phyloP scores from a whole-genome alignment of 805 yeast species.

The Candida nemodendra region DNA sequence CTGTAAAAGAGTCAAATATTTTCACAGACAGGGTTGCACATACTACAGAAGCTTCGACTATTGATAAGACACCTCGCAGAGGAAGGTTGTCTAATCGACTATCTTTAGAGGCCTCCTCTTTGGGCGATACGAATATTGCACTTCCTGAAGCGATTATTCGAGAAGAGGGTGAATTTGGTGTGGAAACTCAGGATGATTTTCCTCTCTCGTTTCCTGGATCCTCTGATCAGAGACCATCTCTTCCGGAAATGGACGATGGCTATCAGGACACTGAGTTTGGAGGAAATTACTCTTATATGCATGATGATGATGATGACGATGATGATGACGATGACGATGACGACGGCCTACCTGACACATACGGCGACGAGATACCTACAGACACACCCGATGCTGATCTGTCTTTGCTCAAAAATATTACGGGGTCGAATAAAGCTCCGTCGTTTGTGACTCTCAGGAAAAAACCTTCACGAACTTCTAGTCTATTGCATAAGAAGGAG shows the following conservation, averaged over 20 bases:
- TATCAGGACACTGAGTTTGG: constrained; percentile 11
- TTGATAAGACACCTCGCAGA: constrained; percentile 22
- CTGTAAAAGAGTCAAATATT: not conserved
- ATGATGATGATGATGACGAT: constrained; percentile 11
- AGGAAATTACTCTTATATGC: not conserved
- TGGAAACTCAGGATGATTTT: constrained; percentile 17
- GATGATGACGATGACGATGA: constrained; percentile 4
- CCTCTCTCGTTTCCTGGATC: constrained; percentile 6
- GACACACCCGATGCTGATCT: constrained; percentile 15
- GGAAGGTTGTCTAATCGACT: constrained; percentile 25
- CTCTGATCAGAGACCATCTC: constrained; percentile 4
- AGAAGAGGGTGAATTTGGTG: constrained; percentile 28
- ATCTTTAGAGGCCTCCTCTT: constrained; percentile 25
- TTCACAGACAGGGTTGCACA: not conserved
- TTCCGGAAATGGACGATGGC: constrained; percentile 12
- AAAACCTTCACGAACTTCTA: constrained; percentile 3
- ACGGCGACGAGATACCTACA: not conserved
- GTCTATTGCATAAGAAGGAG: constrained; percentile 1
- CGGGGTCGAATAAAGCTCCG: constrained; percentile 4
- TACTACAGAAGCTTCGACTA: constrained; percentile 2
- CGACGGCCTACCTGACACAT: not conserved
- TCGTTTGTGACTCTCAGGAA: constrained; percentile 19
- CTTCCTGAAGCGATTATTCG: constrained; percentile 35
- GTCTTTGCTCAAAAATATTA: constrained; percentile 14
- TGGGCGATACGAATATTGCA: constrained; percentile 32